Conservation (phyloP, 257 asterid species). For the Solanum clarkiae region DNA sequence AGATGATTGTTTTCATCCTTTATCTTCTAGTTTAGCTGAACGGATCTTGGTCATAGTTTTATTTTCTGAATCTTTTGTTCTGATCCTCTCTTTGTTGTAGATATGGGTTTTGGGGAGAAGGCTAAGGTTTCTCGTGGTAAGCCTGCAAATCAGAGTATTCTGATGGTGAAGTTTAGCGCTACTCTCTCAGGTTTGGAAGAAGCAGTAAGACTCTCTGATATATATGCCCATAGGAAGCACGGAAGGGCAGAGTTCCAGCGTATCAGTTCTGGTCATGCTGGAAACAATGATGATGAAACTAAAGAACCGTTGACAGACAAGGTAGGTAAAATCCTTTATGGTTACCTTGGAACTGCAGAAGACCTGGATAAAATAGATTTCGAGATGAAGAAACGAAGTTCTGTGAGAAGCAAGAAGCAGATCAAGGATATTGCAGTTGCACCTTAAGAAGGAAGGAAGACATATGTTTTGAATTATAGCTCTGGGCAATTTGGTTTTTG, state of each 20-base stretch:
- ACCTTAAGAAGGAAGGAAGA: not conserved
- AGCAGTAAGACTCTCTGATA: conserved; percentile 40
- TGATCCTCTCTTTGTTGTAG: conserved; percentile 10
- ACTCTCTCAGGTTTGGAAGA: conserved; percentile 64
- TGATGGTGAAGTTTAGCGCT: conserved; percentile 48
- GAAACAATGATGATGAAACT: conserved; percentile 3
- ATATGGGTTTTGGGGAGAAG: conserved; percentile 45
- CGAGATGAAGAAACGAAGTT: conserved; percentile 41
- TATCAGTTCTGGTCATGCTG: conserved; percentile 2
- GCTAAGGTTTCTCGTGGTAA: conserved; percentile 46
- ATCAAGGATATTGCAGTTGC: conserved; percentile 35
- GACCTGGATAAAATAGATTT: conserved; percentile 65
- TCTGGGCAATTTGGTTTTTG: not conserved
- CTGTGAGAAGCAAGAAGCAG: conserved; percentile 51
- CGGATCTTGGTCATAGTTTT: not conserved
- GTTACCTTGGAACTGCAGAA: conserved; percentile 49
- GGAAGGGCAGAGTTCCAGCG: conserved; percentile 32
- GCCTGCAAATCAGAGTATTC: conserved; percentile 50
- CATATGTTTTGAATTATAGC: not conserved
- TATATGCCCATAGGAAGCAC: conserved; percentile 27
- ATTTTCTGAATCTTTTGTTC: not conserved
- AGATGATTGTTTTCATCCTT: not conserved
- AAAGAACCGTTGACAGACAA: not conserved
- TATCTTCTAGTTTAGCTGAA: not conserved
- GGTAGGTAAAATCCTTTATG: conserved; percentile 30